phyloP scores from a whole-genome alignment of 2,329 filamentous ascomycete genomes.

The Alternaria arborescens region DNA sequence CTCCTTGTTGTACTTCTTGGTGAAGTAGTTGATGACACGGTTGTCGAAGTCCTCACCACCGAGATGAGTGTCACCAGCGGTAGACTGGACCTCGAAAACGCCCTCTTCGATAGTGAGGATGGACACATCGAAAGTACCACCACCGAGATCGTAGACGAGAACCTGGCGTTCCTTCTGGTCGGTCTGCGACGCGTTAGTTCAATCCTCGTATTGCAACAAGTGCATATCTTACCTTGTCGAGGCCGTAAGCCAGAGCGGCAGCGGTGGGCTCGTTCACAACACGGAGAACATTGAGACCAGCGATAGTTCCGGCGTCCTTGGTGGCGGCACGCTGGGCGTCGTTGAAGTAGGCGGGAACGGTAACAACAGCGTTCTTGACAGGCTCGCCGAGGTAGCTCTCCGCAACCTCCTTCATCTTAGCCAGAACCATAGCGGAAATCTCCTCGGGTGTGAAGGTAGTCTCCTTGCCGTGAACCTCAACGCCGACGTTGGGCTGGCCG shows the following conservation, averaged over 20 bases:
- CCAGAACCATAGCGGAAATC: slow-evolving; percentile 76
- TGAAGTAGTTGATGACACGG: slow-evolving; percentile 94
- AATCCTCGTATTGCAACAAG: not conserved
- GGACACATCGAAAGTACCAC: slow-evolving; percentile 59
- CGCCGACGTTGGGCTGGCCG: slow-evolving; percentile 86
- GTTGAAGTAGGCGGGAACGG: slow-evolving; percentile 97
- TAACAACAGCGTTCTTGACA: slow-evolving; percentile 88
- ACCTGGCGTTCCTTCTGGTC: slow-evolving; percentile 52
- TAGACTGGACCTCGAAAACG: slow-evolving; percentile 93
- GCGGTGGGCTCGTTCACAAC: slow-evolving; percentile 97
- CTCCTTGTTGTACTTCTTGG: slow-evolving; percentile 99
- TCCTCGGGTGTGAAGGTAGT: slow-evolving; percentile 84
- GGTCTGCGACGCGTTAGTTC: slow-evolving; percentile 25
- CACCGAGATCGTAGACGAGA: slow-evolving; percentile 55
- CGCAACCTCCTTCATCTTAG: slow-evolving; percentile 79
- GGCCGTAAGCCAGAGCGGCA: slow-evolving; percentile 92
- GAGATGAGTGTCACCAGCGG: slow-evolving; percentile 94
- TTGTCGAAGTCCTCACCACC: slow-evolving; percentile 99
- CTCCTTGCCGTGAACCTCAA: slow-evolving; percentile 70
- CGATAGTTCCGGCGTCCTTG: slow-evolving; percentile 92
- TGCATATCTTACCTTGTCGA: slow-evolving; percentile 54
- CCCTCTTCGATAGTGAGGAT: slow-evolving; percentile 89
- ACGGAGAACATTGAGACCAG: slow-evolving; percentile 92
- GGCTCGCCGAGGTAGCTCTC: slow-evolving; percentile 83
- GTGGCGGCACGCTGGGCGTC: slow-evolving; percentile 97